Evolutionary conservation across 495 filamentous ascomycete species (phyloP).

Genomic region (Trichoderma orchidacearum): DNA sequence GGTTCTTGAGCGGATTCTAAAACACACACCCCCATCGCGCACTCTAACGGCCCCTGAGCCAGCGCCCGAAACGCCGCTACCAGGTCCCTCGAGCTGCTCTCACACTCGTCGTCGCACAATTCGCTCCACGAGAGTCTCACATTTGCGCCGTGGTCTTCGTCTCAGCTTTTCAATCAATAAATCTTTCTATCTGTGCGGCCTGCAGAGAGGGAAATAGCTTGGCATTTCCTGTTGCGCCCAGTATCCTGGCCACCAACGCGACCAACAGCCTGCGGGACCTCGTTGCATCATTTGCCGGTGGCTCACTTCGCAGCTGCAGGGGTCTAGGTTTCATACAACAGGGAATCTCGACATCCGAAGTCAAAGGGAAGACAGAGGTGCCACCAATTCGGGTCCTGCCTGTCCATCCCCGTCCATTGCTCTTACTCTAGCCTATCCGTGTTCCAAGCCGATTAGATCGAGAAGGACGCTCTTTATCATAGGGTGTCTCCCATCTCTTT

Average conservation of each 20-base stretch:
- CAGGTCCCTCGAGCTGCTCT: neutral
- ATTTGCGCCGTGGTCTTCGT: neutral
- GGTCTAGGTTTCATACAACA: neutral
- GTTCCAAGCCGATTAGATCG: neutral
- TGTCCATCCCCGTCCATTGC: too few species aligned
- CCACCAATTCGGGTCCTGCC: neutral
- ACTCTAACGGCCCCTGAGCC: neutral
- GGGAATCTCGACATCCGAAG: neutral
- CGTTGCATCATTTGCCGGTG: neutral
- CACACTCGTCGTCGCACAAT: neutral
- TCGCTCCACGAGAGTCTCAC: neutral
- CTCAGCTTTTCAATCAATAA: neutral
- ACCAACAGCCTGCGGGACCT: neutral
- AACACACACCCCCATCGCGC: neutral
- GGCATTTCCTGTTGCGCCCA: neutral
- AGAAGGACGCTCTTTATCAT: neutral
- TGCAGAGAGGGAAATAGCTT: neutral
- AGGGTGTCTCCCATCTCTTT: neutral
- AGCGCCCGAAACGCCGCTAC: slow-evolving; percentile 1
- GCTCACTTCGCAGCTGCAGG: neutral
- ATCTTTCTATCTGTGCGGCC: neutral
- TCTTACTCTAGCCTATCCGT: neutral
- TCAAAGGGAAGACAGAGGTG: neutral
- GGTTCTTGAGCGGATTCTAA: neutral
- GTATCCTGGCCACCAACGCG: neutral